phyloP scores from a whole-genome alignment of 768 basidiomycete genomes.

The Leccinum disarticulatum region DNA sequence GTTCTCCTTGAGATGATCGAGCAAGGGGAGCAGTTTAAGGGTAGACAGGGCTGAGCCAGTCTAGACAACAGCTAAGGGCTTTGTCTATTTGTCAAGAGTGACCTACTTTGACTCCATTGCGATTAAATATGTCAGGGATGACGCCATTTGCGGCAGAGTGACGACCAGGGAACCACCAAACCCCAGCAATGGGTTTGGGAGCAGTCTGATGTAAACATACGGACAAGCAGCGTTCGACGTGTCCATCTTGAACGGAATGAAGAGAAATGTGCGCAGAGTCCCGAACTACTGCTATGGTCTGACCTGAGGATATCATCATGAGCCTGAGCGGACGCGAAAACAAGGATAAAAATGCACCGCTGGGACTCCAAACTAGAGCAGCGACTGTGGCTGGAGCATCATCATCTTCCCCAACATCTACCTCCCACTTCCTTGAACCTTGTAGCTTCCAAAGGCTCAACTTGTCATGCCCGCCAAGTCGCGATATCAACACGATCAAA shows the following conservation, averaged over 20 bases:
- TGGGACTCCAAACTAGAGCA: conserved; percentile 78
- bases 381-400: conserved; percentile 49
- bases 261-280: conserved; percentile 67
- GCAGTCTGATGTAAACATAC: conserved; percentile 26
- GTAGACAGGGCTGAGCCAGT: conserved; percentile 77
- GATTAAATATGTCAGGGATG: conserved; percentile 76
- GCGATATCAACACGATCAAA: conserved; percentile 64
- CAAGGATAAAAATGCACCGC: conserved; percentile 47
- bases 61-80: conserved; percentile 37
- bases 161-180: conserved; percentile 74
- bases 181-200: conserved; percentile 40
- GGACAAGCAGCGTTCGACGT: conserved; percentile 47
- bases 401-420: conserved; percentile 55
- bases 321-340: neutral
- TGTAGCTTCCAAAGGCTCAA: conserved; percentile 80
- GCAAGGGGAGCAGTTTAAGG: conserved; percentile 64
- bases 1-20: conserved; percentile 72
- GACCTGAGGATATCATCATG: conserved; percentile 41
- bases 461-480: conserved; percentile 65
- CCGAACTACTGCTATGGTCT: conserved; percentile 69
- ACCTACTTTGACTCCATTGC: conserved; percentile 63
- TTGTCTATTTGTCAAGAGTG: conserved; percentile 3
- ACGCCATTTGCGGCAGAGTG: conserved; percentile 37
- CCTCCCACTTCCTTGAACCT: conserved; percentile 80
- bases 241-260: conserved; percentile 80